Base-by-base conservation (phyloP, 371 early-diverging fungal species). In the Mucor mucedo region DNA sequence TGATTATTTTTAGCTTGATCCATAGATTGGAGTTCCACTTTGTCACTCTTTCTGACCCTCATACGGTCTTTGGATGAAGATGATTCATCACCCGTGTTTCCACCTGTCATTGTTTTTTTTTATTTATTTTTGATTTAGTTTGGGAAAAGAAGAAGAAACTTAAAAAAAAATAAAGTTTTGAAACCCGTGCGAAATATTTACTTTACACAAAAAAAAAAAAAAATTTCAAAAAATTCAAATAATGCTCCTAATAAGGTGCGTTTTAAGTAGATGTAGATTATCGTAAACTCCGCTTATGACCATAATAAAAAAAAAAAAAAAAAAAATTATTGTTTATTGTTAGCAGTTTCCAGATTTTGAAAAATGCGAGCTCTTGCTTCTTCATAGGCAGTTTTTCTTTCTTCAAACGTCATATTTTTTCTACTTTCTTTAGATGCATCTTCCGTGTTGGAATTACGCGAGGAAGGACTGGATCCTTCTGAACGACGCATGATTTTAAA, bases 291-390 rank as follows among this genome's bases (percentile, higher is more conserved):
- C 13, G 21, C 33, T 35, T 47, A 32, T 57, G 21, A 21, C 21
- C 21, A 21, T 21, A 21, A 21, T 21, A 21, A 21, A 21, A 21
- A 21, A 21, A 21, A 21, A 21, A 21, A 21, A 21, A 21, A 21
- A 21, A 21, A 21, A 21, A 21, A 21, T 29, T 50, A 29, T 8
- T 38, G 8, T 54, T 54, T 21, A 13, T 21, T 21, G 21, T 21
- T 21, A 32, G 9, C 40, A 39, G 13, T 28, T 60, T 72, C 80
- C 62, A 76, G 39, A 33, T 87, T 88, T 55, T 86, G 83, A 64
- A 93, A 93, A 39, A 93, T 93, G 39, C 90, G 77, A n/a, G 90
- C 91, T 57, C 93, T 75, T 3, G 91, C 93, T 56, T 82, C 83
- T 66, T 90, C 89, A 63, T 93, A 93, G 5, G 84, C 88, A 13